A percentile compares a stretch with the other conserved stretches of the same genome.
Conservation (phyloP, 2,329 filamentous ascomycete species). For the Raffaelea albimanens region DNA sequence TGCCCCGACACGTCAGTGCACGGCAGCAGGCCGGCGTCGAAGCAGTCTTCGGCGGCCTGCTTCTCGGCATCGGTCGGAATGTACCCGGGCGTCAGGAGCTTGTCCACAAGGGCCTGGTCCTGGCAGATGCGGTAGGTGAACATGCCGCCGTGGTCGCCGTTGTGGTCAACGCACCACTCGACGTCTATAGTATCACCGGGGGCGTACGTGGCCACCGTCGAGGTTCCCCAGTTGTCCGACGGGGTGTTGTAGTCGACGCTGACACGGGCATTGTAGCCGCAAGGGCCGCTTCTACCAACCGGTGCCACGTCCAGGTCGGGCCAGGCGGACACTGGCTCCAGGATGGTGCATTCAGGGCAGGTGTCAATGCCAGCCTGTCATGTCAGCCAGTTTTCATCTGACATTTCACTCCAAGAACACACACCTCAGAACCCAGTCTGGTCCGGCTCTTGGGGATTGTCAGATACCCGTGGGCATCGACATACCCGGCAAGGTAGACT, state of each 20-base stretch:
- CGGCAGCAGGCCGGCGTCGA: slow-evolving; percentile 33
- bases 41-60: slow-evolving; percentile 42
- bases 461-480: background rate
- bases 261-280: background rate
- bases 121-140: slow-evolving; percentile 45
- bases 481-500: background rate
- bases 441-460: background rate
- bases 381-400: background rate
- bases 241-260: slow-evolving; percentile 42
- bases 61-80: slow-evolving; percentile 41
- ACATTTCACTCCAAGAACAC: background rate
- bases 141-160: slow-evolving; percentile 48
- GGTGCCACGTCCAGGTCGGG: background rate
- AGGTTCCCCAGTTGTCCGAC: slow-evolving; percentile 30
- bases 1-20: slow-evolving; percentile 27
- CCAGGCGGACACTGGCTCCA: background rate
- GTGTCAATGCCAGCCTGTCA: background rate
- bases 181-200: slow-evolving; percentile 37
- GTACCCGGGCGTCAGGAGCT: slow-evolving; percentile 36
- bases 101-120: slow-evolving; percentile 39
- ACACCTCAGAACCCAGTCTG: background rate
- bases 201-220: slow-evolving; percentile 32
- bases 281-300: background rate
- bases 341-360: background rate
- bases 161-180: slow-evolving; percentile 46